Percentiles rank a stretch among this genome's conserved stretches.
These are phyloP conservation scores for Moricandia arvensis DNA, from an alignment of 345 rosid species.

Conservation along the genomic window DNA sequence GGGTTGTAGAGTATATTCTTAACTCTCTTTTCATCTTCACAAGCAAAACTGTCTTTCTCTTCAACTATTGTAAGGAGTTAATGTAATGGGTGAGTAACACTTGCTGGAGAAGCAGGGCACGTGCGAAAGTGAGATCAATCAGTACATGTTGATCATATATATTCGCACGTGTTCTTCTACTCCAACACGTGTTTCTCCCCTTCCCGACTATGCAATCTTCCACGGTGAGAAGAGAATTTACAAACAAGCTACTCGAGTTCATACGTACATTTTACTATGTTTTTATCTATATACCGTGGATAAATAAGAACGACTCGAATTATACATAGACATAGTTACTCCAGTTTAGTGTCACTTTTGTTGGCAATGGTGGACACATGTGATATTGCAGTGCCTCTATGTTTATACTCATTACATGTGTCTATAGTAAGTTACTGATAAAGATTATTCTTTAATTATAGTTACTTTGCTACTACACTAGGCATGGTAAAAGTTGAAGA, in stretches of 20 bases:
- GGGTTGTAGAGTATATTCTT: not conserved
- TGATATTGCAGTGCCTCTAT: not conserved
- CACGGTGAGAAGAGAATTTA: not conserved
- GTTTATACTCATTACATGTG: not conserved
- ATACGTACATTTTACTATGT: not conserved
- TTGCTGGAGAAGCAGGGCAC: constrained; percentile 99
- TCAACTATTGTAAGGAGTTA: not conserved
- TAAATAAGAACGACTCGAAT: not conserved
- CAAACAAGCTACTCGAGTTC: not conserved
- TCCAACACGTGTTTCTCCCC: constrained; percentile 81
- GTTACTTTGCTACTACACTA: not conserved
- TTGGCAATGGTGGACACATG: not conserved
- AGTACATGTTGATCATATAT: not conserved
- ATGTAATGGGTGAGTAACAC: constrained; percentile 60
- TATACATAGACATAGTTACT: not conserved
- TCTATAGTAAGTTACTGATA: not conserved
- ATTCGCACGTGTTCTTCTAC: constrained; percentile 97
- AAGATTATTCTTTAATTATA: not conserved
- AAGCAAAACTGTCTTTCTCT: not conserved
- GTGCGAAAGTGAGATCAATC: constrained; percentile 56
- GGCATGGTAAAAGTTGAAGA: not conserved
- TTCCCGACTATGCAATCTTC: constrained; percentile 2
- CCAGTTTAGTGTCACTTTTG: not conserved
- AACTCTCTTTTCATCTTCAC: not conserved
- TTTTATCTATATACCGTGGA: not conserved